phyloP scores from a whole-genome alignment of 2,329 filamentous ascomycete genomes.

The Magnaporthiopsis incrustans region DNA sequence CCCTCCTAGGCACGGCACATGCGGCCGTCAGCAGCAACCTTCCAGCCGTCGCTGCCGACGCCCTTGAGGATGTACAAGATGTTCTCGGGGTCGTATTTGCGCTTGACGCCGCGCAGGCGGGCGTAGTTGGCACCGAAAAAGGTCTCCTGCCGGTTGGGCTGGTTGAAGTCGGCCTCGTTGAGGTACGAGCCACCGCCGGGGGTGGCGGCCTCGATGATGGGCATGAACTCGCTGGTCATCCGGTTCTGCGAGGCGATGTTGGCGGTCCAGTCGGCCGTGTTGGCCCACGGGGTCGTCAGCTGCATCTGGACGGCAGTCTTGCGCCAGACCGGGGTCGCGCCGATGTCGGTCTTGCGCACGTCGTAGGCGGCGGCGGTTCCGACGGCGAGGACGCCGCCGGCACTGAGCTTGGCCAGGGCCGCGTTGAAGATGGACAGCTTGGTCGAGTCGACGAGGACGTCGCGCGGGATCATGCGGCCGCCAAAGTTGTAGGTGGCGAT shows the following conservation, averaged over 20 bases:
- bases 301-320: constrained; percentile 7
- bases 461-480: constrained; percentile 7
- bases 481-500: constrained; percentile 6
- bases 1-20: not conserved
- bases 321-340: constrained; percentile 11
- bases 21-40: constrained; percentile 16
- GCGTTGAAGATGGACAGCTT: not conserved
- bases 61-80: constrained; percentile 30
- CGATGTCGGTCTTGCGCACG: not conserved
- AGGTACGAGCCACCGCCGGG: constrained; percentile 20
- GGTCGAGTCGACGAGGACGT: not conserved
- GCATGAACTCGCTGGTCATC: constrained; percentile 12
- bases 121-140: constrained; percentile 30
- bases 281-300: constrained; percentile 16
- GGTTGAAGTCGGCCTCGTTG: constrained; percentile 19
- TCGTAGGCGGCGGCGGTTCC: not conserved
- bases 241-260: constrained; percentile 15
- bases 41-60: constrained; percentile 35
- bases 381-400: not conserved
- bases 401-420: not conserved
- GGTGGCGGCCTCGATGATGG: constrained; percentile 17
- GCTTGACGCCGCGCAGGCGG: constrained; percentile 28
- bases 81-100: constrained; percentile 29
- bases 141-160: constrained; percentile 23
- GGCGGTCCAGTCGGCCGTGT: constrained; percentile 18